A percentile compares a stretch with the other conserved stretches of the same genome.
Conservation (phyloP, 2,329 filamentous ascomycete genomes). For the Colletotrichum sp. region DNA sequence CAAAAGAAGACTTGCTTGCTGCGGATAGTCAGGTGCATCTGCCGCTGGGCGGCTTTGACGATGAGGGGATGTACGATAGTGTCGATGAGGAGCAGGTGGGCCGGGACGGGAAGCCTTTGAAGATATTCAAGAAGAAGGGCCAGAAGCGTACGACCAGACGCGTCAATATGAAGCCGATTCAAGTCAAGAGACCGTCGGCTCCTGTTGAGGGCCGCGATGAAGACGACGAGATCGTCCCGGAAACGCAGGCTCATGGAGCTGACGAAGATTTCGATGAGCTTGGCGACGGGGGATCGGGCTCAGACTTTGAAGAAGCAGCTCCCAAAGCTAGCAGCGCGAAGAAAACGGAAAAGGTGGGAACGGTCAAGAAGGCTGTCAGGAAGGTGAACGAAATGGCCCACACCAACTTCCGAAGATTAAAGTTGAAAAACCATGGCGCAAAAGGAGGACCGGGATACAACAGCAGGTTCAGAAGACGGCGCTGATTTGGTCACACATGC, state of each 20-base stretch:
- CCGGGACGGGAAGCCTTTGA: conserved; percentile 63
- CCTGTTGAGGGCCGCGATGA: conserved; percentile 32
- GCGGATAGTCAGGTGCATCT: conserved; percentile 48
- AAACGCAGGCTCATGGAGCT: conserved; percentile 37
- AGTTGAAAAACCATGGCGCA: conserved; percentile 65
- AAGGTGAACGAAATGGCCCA: conserved; percentile 71
- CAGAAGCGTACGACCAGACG: conserved; percentile 78
- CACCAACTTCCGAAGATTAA: conserved; percentile 70
- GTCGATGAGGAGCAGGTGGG: conserved; percentile 54
- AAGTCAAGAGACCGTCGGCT: conserved; percentile 50
- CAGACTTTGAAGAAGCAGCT: conserved; percentile 32
- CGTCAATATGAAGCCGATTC: conserved; percentile 66
- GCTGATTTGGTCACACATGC: conserved; percentile 27
- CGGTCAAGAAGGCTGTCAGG: conserved; percentile 56
- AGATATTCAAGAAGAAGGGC: conserved; percentile 81
- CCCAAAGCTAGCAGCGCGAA: conserved; percentile 27
- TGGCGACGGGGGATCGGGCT: conserved; percentile 41
- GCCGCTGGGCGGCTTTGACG: conserved; percentile 67
- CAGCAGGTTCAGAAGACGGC: conserved; percentile 62
- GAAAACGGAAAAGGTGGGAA: conserved; percentile 41
- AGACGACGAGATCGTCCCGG: conserved; percentile 39
- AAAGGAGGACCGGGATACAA: conserved; percentile 65
- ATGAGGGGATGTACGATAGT: conserved; percentile 64
- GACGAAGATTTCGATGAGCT: conserved; percentile 29
- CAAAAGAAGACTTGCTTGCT: conserved; percentile 41